Percentiles rank a stretch among this genome's conserved stretches.
Evolutionary conservation across 192 early-diverging fungal genomes (phyloP).

Genomic region (Spizellomyces sp.): DNA sequence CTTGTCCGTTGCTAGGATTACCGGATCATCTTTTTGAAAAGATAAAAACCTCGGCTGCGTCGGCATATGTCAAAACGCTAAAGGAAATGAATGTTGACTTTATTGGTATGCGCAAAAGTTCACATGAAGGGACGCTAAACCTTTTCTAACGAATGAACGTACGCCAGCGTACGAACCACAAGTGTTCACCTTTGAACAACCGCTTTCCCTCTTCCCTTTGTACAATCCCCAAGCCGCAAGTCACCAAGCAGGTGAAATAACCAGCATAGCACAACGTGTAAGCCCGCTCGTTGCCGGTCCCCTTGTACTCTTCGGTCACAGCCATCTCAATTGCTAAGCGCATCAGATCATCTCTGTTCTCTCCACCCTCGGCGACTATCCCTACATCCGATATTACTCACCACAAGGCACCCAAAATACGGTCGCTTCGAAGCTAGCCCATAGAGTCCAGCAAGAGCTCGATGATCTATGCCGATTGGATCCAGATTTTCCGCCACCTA

Average conservation of each 20-base stretch:
- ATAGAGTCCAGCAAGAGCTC: constrained; percentile 79
- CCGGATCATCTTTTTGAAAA: constrained; percentile 63
- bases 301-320: too few relatives aligned
- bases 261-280: constrained; percentile 52
- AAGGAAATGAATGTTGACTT: constrained; percentile 85
- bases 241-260: constrained; percentile 55
- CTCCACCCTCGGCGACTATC: constrained; percentile 85
- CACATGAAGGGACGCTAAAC: constrained; percentile 47
- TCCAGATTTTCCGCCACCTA: constrained; percentile 53
- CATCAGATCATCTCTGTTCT: constrained; percentile 81
- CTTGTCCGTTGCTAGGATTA: constrained; percentile 45
- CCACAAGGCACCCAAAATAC: constrained; percentile 71
- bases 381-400: constrained; percentile 88
- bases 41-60: constrained; percentile 55
- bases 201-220: constrained; percentile 63
- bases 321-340: neutral
- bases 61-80: constrained; percentile 53
- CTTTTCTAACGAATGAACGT: neutral
- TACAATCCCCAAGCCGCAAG: constrained; percentile 62
- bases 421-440: constrained; percentile 73
- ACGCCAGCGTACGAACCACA: constrained; percentile 46
- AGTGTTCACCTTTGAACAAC: constrained; percentile 73
- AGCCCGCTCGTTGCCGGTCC: neutral
- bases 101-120: constrained; percentile 54
- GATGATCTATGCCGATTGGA: constrained; percentile 74